These are phyloP conservation scores for Eragrostis curvula DNA, from an alignment of 176 grass and related monocot genomes.

Conservation along the genomic window DNA sequence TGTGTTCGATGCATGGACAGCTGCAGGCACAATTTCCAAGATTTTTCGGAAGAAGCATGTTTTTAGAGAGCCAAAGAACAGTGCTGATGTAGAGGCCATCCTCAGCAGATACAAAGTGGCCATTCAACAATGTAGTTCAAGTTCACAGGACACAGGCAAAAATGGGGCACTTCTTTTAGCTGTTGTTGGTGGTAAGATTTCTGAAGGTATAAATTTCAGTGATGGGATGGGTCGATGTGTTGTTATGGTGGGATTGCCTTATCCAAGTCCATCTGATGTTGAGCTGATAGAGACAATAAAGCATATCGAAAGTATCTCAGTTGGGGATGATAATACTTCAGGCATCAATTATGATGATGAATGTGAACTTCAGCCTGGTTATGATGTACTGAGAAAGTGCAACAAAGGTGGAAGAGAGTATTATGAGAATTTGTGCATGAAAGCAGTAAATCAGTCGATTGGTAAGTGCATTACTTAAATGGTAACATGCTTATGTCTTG, in stretches of 20 bases:
- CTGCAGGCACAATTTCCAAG: constrained; percentile 71
- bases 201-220: constrained; percentile 96
- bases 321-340: constrained; percentile 27
- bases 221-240: constrained; percentile 95
- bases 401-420: constrained; percentile 77
- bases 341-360: constrained; percentile 49
- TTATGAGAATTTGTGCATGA: constrained; percentile 98
- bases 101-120: constrained; percentile 84
- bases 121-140: constrained; percentile 52
- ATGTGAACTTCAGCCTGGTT: constrained; percentile 63
- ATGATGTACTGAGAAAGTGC: constrained; percentile 72
- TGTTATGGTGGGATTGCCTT: constrained; percentile 94
- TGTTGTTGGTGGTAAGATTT: constrained; percentile 94
- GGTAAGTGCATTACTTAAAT: constrained; percentile 53
- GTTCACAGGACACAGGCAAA: constrained; percentile 40
- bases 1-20: constrained; percentile 86
- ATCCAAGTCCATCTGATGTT: constrained; percentile 87
- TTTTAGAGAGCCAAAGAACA: constrained; percentile 89
- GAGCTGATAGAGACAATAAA: constrained; percentile 92
- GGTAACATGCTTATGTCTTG: constrained; percentile 5
- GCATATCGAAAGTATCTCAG: constrained; percentile 68
- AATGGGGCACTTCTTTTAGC: constrained; percentile 88
- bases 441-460: constrained; percentile 97
- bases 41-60: constrained; percentile 83
- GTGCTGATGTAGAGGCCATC: constrained; percentile 65